phyloP scores from a whole-genome alignment of 805 yeast genomes.

The Candida quercuum region DNA sequence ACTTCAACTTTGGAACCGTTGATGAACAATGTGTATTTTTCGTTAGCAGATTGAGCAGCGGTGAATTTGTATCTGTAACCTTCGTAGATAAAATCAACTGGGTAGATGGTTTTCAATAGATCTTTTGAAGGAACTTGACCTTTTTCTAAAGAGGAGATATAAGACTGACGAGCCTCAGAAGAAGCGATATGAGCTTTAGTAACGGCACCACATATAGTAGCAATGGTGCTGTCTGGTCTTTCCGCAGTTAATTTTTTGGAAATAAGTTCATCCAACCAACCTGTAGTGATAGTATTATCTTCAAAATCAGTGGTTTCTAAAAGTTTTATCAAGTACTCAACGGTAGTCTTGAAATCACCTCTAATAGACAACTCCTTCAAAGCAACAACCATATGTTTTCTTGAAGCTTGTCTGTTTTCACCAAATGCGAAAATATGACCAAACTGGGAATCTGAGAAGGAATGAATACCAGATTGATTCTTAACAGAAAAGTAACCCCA shows the following conservation, averaged over 20 bases:
- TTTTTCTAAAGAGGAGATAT: conserved; percentile 73
- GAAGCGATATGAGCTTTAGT: conserved; percentile 87
- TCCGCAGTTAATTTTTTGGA: conserved; percentile 92
- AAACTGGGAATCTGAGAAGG: conserved; percentile 96
- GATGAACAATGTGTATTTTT: conserved; percentile 80
- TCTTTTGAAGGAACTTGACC: conserved; percentile 93
- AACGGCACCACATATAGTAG: conserved; percentile 96
- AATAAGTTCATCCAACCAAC: conserved; percentile 97
- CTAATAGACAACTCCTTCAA: conserved; percentile 92
- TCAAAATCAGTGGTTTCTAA: conserved; percentile 96
- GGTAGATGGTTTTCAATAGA: conserved; percentile 78
- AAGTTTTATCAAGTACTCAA: conserved; percentile 90
- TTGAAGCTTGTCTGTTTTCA: conserved; percentile 94
- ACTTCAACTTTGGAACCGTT: conserved; percentile 90
- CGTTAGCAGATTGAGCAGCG: conserved; percentile 86
- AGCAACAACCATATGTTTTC: conserved; percentile 99
- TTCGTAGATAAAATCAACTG: conserved; percentile 93
- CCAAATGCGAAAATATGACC: conserved; percentile 99
- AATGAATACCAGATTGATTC: conserved; percentile 94
- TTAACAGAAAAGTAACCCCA: conserved; percentile 99
- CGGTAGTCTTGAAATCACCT: conserved; percentile 98
- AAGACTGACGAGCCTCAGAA: conserved; percentile 63
- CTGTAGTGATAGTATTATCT: conserved; percentile 94
- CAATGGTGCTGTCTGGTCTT: conserved; percentile 87
- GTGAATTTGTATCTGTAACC: conserved; percentile 92